Evolutionary conservation across 1,139 yeast genomes (phyloP).

Genomic region (Hyphopichia fennica): DNA sequence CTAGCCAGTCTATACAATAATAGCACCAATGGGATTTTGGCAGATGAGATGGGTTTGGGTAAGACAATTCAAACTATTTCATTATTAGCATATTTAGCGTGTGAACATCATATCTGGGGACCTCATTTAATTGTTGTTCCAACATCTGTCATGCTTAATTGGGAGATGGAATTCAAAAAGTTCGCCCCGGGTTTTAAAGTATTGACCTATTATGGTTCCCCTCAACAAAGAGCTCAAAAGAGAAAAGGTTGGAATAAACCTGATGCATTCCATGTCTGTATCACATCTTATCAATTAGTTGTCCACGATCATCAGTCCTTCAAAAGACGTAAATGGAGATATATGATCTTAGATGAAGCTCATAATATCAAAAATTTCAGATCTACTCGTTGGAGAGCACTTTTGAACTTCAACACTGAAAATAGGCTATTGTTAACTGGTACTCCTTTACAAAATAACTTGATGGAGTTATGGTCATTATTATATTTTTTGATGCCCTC

Average conservation of each 20-base stretch:
- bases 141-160: constrained; percentile 95
- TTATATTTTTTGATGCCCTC: constrained; percentile 95
- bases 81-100: constrained; percentile 80
- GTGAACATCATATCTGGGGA: constrained; percentile 95
- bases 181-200: constrained; percentile 99
- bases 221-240: constrained; percentile 93
- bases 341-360: constrained; percentile 97
- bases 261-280: constrained; percentile 94
- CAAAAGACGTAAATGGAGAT: constrained; percentile 89
- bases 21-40: constrained; percentile 92
- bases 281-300: constrained; percentile 93
- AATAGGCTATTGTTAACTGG: constrained; percentile 88
- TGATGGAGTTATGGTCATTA: constrained; percentile 92
- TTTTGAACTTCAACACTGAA: constrained; percentile 89
- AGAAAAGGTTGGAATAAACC: constrained; percentile 98
- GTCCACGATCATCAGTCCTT: constrained; percentile 96
- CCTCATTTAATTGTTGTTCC: constrained; percentile 97
- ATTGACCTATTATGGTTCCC: constrained; percentile 95
- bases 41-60: constrained; percentile 99
- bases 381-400: constrained; percentile 96
- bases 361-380: constrained; percentile 96
- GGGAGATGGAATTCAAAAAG: constrained; percentile 99
- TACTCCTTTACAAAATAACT: constrained; percentile 90
- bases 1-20: constrained; percentile 90
- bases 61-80: constrained; percentile 96